A percentile compares a stretch with the other conserved stretches of the same genome.
Evolutionary conservation across 163 green algal genomes (phyloP).

Genomic region (Scenedesmus sp.): DNA sequence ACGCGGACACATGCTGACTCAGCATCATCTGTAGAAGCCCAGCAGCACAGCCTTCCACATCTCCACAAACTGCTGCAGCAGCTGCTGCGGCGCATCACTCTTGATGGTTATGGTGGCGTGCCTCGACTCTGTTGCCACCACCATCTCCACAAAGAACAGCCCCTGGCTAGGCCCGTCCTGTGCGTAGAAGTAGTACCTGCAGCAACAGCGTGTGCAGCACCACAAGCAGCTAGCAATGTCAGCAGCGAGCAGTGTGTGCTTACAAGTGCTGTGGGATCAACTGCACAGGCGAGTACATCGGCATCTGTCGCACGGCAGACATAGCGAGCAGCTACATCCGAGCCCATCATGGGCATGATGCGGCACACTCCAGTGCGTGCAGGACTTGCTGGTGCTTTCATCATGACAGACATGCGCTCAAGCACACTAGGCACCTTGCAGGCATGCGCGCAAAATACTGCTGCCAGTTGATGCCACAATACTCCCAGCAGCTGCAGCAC

Average conservation of each 20-base stretch:
- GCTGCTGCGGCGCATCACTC: conserved; percentile 36
- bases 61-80: conserved; percentile 63
- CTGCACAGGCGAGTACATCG: no score
- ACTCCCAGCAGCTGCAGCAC: neutral
- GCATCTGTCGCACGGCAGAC: no score
- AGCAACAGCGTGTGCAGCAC: neutral
- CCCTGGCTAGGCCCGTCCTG: conserved; percentile 61
- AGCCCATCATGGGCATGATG: no score
- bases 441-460: no score
- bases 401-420: no score
- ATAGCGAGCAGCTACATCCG: no score
- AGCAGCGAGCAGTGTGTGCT: no score
- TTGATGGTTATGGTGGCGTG: conserved; percentile 66
- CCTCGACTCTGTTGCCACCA: conserved; percentile 52
- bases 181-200: conserved; percentile 87
- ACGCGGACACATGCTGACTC: no score
- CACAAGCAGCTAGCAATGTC: neutral
- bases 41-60: conserved; percentile 60
- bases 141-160: conserved; percentile 79
- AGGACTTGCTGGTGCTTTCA: no score
- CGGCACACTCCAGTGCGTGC: no score
- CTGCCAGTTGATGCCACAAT: neutral
- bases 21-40: conserved; percentile 59
- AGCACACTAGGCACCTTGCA: no score
- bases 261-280: no score